Conservation (phyloP, 1,284 basidiomycete species). For the Ganoderma meredithae region DNA sequence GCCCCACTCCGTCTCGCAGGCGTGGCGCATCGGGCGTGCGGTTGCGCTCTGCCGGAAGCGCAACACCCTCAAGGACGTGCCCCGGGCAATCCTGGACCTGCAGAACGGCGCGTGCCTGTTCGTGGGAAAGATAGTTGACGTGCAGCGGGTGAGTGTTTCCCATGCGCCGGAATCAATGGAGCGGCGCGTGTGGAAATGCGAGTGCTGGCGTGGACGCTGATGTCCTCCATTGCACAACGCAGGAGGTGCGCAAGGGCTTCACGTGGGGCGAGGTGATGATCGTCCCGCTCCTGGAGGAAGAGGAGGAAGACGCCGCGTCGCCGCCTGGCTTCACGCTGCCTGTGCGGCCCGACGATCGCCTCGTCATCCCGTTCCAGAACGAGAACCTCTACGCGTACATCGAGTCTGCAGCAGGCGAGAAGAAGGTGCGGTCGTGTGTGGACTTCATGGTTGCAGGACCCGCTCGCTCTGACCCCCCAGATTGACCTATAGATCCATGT, state of each 20-base stretch:
- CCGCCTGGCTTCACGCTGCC: constrained; percentile 19
- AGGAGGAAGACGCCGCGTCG: constrained; percentile 47
- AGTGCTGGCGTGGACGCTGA: background rate
- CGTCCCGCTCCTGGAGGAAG: constrained; percentile 52
- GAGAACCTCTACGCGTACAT: constrained; percentile 60
- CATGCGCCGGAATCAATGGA: background rate
- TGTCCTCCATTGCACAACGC: background rate
- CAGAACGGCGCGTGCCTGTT: constrained; percentile 60
- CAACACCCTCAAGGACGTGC: constrained; percentile 52
- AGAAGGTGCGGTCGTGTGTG: constrained; percentile 34
- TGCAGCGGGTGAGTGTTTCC: constrained; percentile 45
- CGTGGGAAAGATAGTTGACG: constrained; percentile 60
- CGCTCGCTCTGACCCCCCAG: background rate
- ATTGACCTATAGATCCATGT: constrained; percentile 43
- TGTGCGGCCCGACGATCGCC: constrained; percentile 35
- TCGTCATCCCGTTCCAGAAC: constrained; percentile 63
- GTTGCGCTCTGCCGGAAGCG: constrained; percentile 39
- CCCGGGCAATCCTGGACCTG: constrained; percentile 54
- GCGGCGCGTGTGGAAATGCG: too few species aligned
- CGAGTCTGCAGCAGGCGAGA: constrained; percentile 44
- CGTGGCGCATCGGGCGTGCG: constrained; percentile 59
- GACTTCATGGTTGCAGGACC: background rate
- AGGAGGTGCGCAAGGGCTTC: constrained; percentile 44
- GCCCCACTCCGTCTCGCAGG: constrained; percentile 56
- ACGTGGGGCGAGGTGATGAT: constrained; percentile 57